phyloP scores from a whole-genome alignment of 352 stramenopile species.

The Nothophytophthora sp. region DNA sequence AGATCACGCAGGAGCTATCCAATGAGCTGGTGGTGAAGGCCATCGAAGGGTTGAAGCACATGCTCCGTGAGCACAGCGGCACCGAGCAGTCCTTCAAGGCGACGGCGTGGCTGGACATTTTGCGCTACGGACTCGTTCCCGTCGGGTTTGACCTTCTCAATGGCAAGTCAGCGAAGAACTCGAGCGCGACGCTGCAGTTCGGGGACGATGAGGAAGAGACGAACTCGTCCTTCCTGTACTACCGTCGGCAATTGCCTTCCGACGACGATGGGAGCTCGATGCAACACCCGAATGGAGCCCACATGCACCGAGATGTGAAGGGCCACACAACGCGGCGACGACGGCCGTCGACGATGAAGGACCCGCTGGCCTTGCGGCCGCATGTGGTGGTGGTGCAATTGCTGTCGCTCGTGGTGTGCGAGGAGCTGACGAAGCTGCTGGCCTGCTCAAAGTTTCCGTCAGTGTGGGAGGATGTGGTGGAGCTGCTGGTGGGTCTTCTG shows the following conservation, averaged over 20 bases:
- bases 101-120: slow-evolving; percentile 57
- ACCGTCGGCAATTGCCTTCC: slow-evolving; percentile 44
- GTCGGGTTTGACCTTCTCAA: slow-evolving; percentile 60
- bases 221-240: slow-evolving; percentile 54
- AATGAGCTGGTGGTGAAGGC: slow-evolving; percentile 48
- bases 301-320: slow-evolving; percentile 3
- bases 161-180: slow-evolving; percentile 8
- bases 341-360: slow-evolving; percentile 57
- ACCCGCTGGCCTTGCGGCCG: slow-evolving; percentile 53
- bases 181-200: slow-evolving; percentile 14
- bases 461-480: slow-evolving; percentile 59
- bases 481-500: slow-evolving; percentile 56
- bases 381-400: slow-evolving; percentile 66
- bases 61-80: slow-evolving; percentile 42
- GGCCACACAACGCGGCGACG: slow-evolving; percentile 25
- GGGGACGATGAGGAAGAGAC: slow-evolving; percentile 36
- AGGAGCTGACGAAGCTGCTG: slow-evolving; percentile 54
- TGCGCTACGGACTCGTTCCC: slow-evolving; percentile 56
- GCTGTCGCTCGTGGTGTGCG: slow-evolving; percentile 61
- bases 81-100: slow-evolving; percentile 36
- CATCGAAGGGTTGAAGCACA: slow-evolving; percentile 53
- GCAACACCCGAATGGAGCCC: neutral
- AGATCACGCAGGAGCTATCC: slow-evolving; percentile 29
- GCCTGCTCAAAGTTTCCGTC: slow-evolving; percentile 36
- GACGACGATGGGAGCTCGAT: slow-evolving; percentile 9